Base-by-base conservation (phyloP, 306 rosid genomes). In the Psophocarpus tetragonolobus region DNA sequence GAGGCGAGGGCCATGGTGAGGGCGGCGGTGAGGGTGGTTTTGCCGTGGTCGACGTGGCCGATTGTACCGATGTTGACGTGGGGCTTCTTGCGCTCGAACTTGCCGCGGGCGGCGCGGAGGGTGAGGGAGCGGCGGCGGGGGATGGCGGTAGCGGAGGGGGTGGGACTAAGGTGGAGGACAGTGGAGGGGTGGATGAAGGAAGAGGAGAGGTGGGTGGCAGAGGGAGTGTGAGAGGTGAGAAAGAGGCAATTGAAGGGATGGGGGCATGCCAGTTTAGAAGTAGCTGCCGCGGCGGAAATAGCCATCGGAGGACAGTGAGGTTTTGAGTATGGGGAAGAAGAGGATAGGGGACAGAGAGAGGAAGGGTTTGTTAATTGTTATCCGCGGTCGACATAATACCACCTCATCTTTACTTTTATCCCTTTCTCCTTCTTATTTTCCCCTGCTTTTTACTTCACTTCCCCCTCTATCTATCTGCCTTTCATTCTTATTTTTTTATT, bases 21-120 rank as follows among this genome's bases (percentile, higher is more conserved):
- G 13, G 97, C 97, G 1, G 97, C 97, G 6, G 97, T 92, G 73
- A 92, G 96, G 10, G 97, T 92, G 65, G 97, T 92, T 68, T 92
- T 92, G 44, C 97, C 97, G 76, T 92, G 97, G 92, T 92, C 97
- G 65, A 92, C 97, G 50, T 92, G 97, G 72, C 97, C 97, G 61
- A 92, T 92, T 3, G 97, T 92, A 76, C 97, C 96, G 77, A 92
- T 92, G 81, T 92, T 92, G 54, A 92, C 89, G 39, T 92, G 97
- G 81, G 97, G 97, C 73, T 92, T 92, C 81, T 92, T 92, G 35
- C 97, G 84, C 87, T 92, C 97, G 81, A 92, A 92, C 75, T 92
- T 92, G 5, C 93, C 93, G 6, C 97, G 80, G n/a, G 97, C 97
- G 32, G 97, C 96, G 14, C 87, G 85, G 57, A 92, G 60, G 4